Percentiles rank a stretch among this genome's conserved stretches.
These are phyloP conservation scores for Amanita molliuscula DNA, from an alignment of 768 basidiomycete species.

Conservation along the genomic window DNA sequence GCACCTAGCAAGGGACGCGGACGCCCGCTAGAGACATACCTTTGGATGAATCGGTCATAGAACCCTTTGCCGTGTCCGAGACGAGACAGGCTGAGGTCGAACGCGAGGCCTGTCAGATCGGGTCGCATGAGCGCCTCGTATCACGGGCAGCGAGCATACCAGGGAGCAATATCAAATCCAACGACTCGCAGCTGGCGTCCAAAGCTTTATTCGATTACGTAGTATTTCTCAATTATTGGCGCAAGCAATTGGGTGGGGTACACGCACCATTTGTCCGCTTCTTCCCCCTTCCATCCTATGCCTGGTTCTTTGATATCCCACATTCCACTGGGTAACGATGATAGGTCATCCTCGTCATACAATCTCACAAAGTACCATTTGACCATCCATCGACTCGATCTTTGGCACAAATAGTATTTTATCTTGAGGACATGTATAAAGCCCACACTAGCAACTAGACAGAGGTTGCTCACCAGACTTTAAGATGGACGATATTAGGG, in stretches of 20 bases:
- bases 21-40: slow-evolving; percentile 35
- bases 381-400: slow-evolving; percentile 32
- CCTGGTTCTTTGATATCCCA: slow-evolving; percentile 76
- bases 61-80: slow-evolving; percentile 81
- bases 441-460: background rate
- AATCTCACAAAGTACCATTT: slow-evolving; percentile 64
- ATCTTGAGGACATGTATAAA: slow-evolving; percentile 24
- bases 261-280: slow-evolving; percentile 44
- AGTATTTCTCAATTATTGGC: background rate
- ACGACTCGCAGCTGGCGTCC: slow-evolving; percentile 23
- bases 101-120: slow-evolving; percentile 53
- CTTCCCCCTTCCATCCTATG: slow-evolving; percentile 26
- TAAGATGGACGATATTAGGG: slow-evolving; percentile 42
- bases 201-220: slow-evolving; percentile 17
- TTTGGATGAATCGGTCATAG: slow-evolving; percentile 64
- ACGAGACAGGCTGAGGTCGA: slow-evolving; percentile 57
- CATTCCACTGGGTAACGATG: slow-evolving; percentile 41
- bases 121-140: background rate
- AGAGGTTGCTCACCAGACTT: slow-evolving; percentile 31
- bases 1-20: slow-evolving; percentile 51
- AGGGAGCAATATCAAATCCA: slow-evolving; percentile 63
- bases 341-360: slow-evolving; percentile 48
- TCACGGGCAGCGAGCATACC: slow-evolving; percentile 23
- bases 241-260: too few species aligned
- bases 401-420: slow-evolving; percentile 66